phyloP scores from a whole-genome alignment of 257 asterid species.

The Solanum sejunctum region DNA sequence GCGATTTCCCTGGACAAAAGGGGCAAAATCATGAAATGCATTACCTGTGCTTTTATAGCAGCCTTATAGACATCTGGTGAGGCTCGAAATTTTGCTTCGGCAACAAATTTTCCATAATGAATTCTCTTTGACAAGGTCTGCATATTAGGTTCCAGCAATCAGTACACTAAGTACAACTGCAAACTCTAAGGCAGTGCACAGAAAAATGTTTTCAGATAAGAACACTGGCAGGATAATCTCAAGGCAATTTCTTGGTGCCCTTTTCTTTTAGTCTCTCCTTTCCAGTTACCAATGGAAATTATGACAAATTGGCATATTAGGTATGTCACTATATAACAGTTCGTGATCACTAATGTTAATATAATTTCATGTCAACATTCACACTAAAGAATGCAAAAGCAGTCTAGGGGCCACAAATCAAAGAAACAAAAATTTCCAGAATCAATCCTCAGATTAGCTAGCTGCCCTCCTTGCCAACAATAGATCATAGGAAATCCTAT shows the following conservation, averaged over 20 bases:
- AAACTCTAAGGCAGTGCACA: neutral
- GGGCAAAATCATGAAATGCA: neutral
- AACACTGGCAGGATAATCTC: neutral
- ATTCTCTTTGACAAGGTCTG: slow-evolving; percentile 84
- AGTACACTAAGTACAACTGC: neutral
- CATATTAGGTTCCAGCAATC: neutral
- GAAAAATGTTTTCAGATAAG: neutral
- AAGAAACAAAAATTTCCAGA: neutral
- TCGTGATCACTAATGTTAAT: neutral
- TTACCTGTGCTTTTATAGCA: slow-evolving; percentile 64
- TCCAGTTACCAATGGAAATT: neutral
- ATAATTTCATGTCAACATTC: neutral
- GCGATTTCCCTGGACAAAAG: neutral
- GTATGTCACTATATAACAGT: neutral
- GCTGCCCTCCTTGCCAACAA: neutral
- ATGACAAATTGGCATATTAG: neutral
- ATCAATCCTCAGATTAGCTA: neutral
- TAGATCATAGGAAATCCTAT: neutral
- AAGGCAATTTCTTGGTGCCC: neutral
- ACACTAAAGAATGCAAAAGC: neutral
- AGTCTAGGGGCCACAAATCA: neutral
- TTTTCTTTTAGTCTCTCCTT: neutral
- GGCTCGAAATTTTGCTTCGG: slow-evolving; percentile 76
- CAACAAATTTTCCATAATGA: slow-evolving; percentile 94
- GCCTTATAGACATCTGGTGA: slow-evolving; percentile 59